Evolutionary conservation across 1,139 yeast species (phyloP), one percentile per base, ranked within the genome.

Genomic region (Kodamaea sp.): DNA sequence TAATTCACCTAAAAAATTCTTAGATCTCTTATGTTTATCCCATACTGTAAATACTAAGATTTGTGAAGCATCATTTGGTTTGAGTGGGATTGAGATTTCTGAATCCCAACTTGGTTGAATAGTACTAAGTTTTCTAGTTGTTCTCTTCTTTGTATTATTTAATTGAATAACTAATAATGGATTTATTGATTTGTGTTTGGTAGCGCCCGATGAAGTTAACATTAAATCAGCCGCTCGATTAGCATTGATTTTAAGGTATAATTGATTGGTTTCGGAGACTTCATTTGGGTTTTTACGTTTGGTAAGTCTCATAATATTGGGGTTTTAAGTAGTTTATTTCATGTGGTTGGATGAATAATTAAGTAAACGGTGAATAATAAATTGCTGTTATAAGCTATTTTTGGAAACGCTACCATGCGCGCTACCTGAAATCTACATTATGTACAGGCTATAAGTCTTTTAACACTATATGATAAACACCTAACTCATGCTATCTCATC

Each of bases 1-100:
- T 23, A 75, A 58, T 47, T 80, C 86, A 1, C 87, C 87, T 39
- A 81, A 56, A 51, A 79, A 81, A 39, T 65, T 70, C 49, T 64
- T 66, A 46, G 62, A 59, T n/a, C 73, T 52, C 39, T 63, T 59
- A 44, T 70, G 75, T 39, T 67, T 68, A 47, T 73, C 78, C 74
- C 76, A 72, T 0, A 75, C 66, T 2, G 69, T 57, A 22, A 74
- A 46, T 1, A 54, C 50, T 27, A 74, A 45, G 0, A 70, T 44
- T 23, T 67, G 62, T 4, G 65, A 55, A 39, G 45, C 49, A 42
- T 64, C 73, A 29, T 54, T 53, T 1, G 31, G 35, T 26, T 49
- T 53, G 43, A 74, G 55, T 1, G 70, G 70, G 1, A 75, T 40
- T 1, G 50, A 35, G 6, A 71, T 43, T 1, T 61, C 55, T 22